Evolutionary conservation across 2,329 filamentous ascomycete species (phyloP), one percentile per base, ranked within the genome.

Genomic region (Diplodia sapinea): DNA sequence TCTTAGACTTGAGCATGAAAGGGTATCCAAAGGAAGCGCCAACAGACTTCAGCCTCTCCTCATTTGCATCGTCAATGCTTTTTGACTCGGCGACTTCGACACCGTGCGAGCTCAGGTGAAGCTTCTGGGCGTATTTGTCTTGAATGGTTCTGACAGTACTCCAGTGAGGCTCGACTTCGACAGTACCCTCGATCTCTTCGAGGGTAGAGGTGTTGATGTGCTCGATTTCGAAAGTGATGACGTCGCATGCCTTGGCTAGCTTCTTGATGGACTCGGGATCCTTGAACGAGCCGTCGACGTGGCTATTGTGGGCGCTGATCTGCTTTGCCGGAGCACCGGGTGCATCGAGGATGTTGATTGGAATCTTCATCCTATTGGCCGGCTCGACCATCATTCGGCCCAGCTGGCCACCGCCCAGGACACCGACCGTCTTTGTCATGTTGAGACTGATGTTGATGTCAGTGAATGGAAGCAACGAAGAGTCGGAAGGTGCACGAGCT

Each of bases 371-470:
- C 71, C 86, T 82, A 75, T 89, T 88, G 40, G 94, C 93, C n/a
- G 91, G 89, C 82, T 98, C 93, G 71, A 91, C 90, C 23, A 98
- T 87, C 95, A 98, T 98, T 71, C 92, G 91, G 69, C 94, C 95
- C 50, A 99, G 86, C 81, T 85, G 83, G 73, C 83, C 83, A 51
- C 83, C 83, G 51, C 80, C 80, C 2, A 82, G 74, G 13, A 81
- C 74, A 55, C 80, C 80, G 15, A 82, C 76, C 8, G 62, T 68
- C 31, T 69, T 68, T n/a, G 71, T 65, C 69, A 68, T 68, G 26
- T 26, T 66, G 54, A 15, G 56, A 26, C 56, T 61, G 33, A 26
- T 29, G 11, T 7, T 9, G 6, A 8, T 26, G 55, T 65, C 31
- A 66, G 65, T n/a, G n/a, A 20, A 26, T n/a, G 12, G 31, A 65